Conservation (phyloP, 2,329 filamentous ascomycete genomes). For the Cladosporium sp. region DNA sequence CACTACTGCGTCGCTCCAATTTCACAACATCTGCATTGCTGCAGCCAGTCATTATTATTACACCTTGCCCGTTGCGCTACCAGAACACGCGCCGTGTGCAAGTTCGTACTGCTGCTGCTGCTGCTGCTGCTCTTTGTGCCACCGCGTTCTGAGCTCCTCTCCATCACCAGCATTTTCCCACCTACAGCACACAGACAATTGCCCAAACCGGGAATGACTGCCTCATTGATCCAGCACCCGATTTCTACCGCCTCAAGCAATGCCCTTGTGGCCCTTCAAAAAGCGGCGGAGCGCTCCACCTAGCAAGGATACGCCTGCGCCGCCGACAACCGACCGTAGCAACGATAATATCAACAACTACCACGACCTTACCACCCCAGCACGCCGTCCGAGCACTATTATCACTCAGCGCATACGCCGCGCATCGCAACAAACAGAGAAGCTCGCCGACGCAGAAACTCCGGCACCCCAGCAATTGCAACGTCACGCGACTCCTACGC, state of each 20-base stretch:
- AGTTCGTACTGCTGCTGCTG: too few relatives aligned
- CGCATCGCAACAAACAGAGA: constrained; percentile 16
- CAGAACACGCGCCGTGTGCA: not conserved
- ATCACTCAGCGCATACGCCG: constrained; percentile 13
- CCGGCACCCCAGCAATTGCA: not conserved
- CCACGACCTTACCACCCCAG: constrained; percentile 41
- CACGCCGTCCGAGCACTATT: constrained; percentile 10
- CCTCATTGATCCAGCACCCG: constrained; percentile 6
- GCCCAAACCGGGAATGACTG: constrained; percentile 14
- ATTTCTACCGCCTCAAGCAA: constrained; percentile 40
- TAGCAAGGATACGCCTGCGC: constrained; percentile 10
- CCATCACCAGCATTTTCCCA: not conserved
- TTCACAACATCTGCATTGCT: constrained; percentile 14
- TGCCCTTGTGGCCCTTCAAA: constrained; percentile 84
- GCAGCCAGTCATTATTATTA: not conserved
- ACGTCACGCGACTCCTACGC: not conserved
- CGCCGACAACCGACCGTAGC: constrained; percentile 38
- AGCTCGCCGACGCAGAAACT: constrained; percentile 8
- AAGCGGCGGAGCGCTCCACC: constrained; percentile 55
- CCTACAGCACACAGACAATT: not conserved
- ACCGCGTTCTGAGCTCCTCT: not conserved
- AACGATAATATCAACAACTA: constrained; percentile 50
- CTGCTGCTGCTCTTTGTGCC: not conserved
- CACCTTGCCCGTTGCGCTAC: constrained; percentile 10
- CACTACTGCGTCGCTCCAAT: constrained; percentile 3